phyloP scores from a whole-genome alignment of 352 stramenopile species.

The Globisporangium spiculum region DNA sequence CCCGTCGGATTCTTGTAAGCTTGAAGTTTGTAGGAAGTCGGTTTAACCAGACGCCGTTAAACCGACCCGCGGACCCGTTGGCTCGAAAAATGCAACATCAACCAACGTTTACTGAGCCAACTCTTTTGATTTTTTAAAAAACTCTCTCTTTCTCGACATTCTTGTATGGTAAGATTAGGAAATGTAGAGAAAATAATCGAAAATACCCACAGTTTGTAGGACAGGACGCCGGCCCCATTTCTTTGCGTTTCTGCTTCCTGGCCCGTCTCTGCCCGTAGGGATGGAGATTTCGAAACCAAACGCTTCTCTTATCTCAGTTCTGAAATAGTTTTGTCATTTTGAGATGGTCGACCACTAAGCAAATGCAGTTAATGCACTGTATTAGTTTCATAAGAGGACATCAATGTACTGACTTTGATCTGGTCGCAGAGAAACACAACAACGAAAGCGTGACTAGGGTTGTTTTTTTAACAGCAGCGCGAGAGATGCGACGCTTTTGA shows the following conservation, averaged over 20 bases:
- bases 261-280: not conserved
- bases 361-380: not conserved
- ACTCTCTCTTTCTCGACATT: not conserved
- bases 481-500: conserved; percentile 16
- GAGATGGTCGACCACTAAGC: not conserved
- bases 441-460: conserved; percentile 4
- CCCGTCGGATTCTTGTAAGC: not conserved
- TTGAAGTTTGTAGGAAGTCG: not conserved
- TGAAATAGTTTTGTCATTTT: not conserved
- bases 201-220: not conserved
- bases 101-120: not conserved
- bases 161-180: not conserved
- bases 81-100: not conserved
- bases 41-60: not conserved
- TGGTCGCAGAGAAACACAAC: conserved; percentile 13
- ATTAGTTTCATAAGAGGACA: not conserved
- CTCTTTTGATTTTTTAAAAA: not conserved
- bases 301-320: not conserved
- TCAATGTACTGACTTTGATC: not conserved
- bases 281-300: not conserved
- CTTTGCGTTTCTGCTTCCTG: not conserved
- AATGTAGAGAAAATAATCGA: not conserved
- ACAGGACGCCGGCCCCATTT: not conserved
- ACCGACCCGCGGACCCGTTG: not conserved
- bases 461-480: conserved; percentile 16